Percentiles rank a stretch among this genome's conserved stretches.
Evolutionary conservation across 306 rosid genomes (phyloP).

Genomic region (Vigna unguiculata): DNA sequence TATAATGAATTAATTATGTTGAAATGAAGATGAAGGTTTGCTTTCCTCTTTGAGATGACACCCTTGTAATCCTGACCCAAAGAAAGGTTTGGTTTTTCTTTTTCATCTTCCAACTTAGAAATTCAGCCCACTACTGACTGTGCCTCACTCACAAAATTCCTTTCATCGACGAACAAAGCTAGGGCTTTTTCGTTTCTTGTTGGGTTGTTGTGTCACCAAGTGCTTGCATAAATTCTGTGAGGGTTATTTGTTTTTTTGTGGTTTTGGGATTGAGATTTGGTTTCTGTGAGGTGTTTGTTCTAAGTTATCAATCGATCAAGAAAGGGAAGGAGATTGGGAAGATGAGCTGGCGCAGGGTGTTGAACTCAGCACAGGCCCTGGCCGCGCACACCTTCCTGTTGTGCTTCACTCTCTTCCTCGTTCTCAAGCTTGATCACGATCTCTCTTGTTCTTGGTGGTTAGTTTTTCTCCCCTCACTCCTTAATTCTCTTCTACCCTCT

Average conservation of each 20-base stretch:
- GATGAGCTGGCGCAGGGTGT: conserved; percentile 95
- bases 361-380: conserved; percentile 85
- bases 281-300: conserved; percentile 15
- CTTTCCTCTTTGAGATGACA: conserved; percentile 40
- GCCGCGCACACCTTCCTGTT: conserved; percentile 82
- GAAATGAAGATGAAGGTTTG: neutral
- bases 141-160: neutral
- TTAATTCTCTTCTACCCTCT: neutral
- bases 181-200: neutral
- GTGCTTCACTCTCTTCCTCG: conserved; percentile 84
- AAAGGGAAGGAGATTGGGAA: conserved; percentile 1
- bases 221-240: neutral
- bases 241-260: neutral
- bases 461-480: conserved; percentile 24
- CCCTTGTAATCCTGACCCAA: neutral
- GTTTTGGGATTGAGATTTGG: conserved; percentile 22
- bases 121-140: neutral
- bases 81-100: neutral
- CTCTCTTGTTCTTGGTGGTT: conserved; percentile 92
- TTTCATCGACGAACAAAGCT: neutral
- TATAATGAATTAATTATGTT: neutral
- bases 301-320: neutral
- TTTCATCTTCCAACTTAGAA: conserved; percentile 34
- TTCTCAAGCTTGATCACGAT: conserved; percentile 87
- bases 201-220: neutral